Base-by-base conservation (phyloP, 257 asterid species). In the Solanum lycopersicoides region DNA sequence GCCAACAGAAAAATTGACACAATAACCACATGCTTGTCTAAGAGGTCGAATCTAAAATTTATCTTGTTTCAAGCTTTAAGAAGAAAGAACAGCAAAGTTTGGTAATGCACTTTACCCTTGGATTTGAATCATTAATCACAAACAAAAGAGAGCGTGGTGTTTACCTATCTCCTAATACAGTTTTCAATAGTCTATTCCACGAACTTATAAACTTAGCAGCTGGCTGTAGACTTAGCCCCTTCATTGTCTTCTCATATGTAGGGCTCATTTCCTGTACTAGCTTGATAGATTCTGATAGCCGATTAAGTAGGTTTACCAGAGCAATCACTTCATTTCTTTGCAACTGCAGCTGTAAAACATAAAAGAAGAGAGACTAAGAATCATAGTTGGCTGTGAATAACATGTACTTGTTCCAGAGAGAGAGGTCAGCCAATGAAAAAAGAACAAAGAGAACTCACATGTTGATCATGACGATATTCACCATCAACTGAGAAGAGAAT, bases 261-360 rank as follows among this genome's bases (percentile, higher is more conserved):
- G 98, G 97, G 74, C 93, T 91, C 53, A 91, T 89, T 91, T 95
- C 97, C 25, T 92, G 92, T 83, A 96, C 97, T 84, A 96, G 95
- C 83, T 92, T 92, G 75, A 96, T 90, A 34, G 98, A 96, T 91
- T 96, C 99, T 28, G 99, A 95, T 16, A 96, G 93, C 60, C 99
- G 96, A 85, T 94, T 87, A 84, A 96, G 96, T 89, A 96, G 91
- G 91, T 96, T 96, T 90, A 94, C 86, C 89, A 96, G 92, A 82
- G 99, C 99, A 90, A 96, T 96, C 86, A 95, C 98, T 90, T 96
- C 99, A 80, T 95, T 96, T 93, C 97, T 94, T 92, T 96, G 99
- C 87, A 96, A 90, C 91, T 95, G 96, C 88, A 96, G 92, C 98
- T 95, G 93, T 44, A 25, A 83, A 50, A 41, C 25, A 23, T 50